Percentiles rank a stretch among this genome's conserved stretches.
These are phyloP conservation scores for Globisporangium middletonii DNA, from an alignment of 352 stramenopile genomes.

Conservation along the genomic window DNA sequence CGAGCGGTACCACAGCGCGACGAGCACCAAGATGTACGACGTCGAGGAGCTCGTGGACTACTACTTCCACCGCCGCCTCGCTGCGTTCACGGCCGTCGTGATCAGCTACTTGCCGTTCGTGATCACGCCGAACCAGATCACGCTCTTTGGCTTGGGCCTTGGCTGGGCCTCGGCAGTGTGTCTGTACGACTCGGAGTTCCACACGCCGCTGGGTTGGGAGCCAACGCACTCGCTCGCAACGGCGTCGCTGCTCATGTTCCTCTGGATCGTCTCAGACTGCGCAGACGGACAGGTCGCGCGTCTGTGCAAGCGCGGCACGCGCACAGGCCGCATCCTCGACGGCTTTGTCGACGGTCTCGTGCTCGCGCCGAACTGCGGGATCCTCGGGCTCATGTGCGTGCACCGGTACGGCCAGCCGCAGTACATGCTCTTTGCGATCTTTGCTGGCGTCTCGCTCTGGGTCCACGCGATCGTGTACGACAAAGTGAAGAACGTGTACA, in stretches of 20 bases:
- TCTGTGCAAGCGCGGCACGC: constrained; percentile 74
- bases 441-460: constrained; percentile 68
- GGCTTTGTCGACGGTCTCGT: constrained; percentile 72
- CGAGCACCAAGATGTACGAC: constrained; percentile 83
- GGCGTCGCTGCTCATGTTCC: constrained; percentile 62
- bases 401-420: constrained; percentile 45
- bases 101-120: constrained; percentile 83
- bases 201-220: constrained; percentile 57
- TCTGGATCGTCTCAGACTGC: constrained; percentile 84
- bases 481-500: constrained; percentile 87
- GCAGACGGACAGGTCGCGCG: constrained; percentile 78
- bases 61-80: constrained; percentile 77
- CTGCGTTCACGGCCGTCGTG: constrained; percentile 60
- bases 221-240: constrained; percentile 45
- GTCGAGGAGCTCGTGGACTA: constrained; percentile 83
- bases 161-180: constrained; percentile 63
- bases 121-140: constrained; percentile 86
- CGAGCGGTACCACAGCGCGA: constrained; percentile 66
- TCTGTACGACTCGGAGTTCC: constrained; percentile 81
- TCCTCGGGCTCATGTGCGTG: constrained; percentile 46
- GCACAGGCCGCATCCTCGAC: constrained; percentile 76
- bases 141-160: constrained; percentile 64
- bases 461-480: constrained; percentile 80
- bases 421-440: constrained; percentile 48
- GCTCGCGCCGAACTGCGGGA: constrained; percentile 65